phyloP scores from a whole-genome alignment of 352 stramenopile species.

The Blastocystis hominis region DNA sequence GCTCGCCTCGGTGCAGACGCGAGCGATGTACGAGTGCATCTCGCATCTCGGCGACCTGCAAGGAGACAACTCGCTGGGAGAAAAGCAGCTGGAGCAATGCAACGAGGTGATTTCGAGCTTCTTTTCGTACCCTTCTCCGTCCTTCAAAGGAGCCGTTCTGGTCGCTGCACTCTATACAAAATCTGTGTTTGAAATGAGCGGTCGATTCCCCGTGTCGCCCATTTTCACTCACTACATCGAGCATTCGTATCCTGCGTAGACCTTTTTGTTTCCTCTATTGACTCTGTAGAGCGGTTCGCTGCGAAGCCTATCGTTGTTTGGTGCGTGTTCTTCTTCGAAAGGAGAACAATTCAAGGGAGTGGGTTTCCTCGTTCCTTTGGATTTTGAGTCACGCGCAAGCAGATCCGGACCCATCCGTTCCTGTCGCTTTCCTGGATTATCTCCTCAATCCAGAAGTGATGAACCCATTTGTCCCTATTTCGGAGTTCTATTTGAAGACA shows the following conservation, averaged over 20 bases:
- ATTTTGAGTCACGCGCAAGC: background rate
- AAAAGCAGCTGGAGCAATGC: background rate
- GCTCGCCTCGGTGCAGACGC: background rate
- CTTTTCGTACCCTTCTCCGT: background rate
- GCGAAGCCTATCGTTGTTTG: slow-evolving; percentile 18
- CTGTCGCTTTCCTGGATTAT: slow-evolving; percentile 15
- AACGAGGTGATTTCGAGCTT: background rate
- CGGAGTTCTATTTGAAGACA: slow-evolving; percentile 2
- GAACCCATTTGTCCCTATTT: background rate
- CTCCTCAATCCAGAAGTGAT: background rate
- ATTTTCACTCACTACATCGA: slow-evolving; percentile 22
- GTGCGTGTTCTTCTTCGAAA: background rate
- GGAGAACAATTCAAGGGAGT: background rate
- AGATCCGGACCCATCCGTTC: background rate
- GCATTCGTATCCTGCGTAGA: background rate
- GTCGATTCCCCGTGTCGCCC: background rate
- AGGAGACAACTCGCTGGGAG: background rate
- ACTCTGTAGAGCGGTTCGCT: background rate
- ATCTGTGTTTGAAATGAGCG: background rate
- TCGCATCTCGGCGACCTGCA: too few relatives aligned
- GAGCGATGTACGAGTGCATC: background rate
- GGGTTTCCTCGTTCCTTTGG: background rate
- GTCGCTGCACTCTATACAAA: background rate
- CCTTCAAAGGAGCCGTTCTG: background rate
- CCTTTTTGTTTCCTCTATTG: background rate